A percentile compares a stretch with the other conserved stretches of the same genome.
Conservation (phyloP, 345 rosid genomes). For the Heritiera littoralis region DNA sequence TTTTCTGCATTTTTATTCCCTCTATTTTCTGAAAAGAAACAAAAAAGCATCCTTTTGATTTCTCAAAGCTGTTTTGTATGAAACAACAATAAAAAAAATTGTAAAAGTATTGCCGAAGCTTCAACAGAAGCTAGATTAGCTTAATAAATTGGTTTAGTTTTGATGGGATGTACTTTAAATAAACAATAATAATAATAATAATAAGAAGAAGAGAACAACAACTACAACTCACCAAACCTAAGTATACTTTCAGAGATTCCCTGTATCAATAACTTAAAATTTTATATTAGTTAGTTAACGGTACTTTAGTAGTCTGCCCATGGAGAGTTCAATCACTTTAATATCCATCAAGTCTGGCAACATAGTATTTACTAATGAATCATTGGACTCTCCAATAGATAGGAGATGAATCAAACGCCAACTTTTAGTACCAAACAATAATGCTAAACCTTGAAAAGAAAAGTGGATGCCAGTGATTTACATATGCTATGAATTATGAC, state of each 20-base stretch:
- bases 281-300: neutral
- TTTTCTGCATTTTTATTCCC: neutral
- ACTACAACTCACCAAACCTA: no score
- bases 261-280: neutral
- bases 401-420: neutral
- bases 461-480: neutral
- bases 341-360: neutral
- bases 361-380: neutral
- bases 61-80: slow-evolving; percentile 8
- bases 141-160: neutral
- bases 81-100: neutral
- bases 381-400: neutral
- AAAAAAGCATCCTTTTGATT: neutral
- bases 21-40: neutral
- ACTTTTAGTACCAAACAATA: neutral
- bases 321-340: neutral
- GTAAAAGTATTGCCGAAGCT: neutral
- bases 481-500: neutral
- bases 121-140: neutral
- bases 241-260: slow-evolving; percentile 20
- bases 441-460: neutral
- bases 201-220: no score
- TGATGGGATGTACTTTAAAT: neutral
- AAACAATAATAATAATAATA: no score
- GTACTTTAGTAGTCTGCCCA: neutral